Evolutionary conservation across 2,329 filamentous ascomycete genomes (phyloP), one percentile per base, ranked within the genome.

Genomic region (Fusarium agapanthi): DNA sequence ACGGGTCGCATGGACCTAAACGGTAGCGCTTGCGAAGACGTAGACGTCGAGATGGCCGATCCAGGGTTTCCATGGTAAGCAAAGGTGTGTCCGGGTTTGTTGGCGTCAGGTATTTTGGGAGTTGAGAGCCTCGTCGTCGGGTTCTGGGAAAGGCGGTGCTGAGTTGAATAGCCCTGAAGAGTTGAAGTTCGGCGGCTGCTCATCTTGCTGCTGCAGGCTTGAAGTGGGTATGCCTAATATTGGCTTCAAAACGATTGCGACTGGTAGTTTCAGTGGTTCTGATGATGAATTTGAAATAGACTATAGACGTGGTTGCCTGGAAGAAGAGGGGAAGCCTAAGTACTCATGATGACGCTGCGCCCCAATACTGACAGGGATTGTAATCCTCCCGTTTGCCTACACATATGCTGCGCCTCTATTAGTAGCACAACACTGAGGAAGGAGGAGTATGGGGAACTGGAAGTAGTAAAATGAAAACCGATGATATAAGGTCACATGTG

Each of bases 201-300:
- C 30, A 50, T 50, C 30, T 34, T 50, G 12, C 11, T 34, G 2
- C 1, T 3, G 6, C 12, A 2, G 12, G 30, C 11, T 4, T 7
- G 3, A 9, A 20, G 16, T 24, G 5, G 11, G 0, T 34, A 10
- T 20, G 2, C 1, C 4, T 24, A 14, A 4, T 34, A 0, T 14
- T 24, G 2, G 0, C 18, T 10, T 3, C 10, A 5, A 4, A 24
- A 2, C 24, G 7, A 24, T 10, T 6, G 12, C 22, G 16, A 24
- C 8, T 24, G 4, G 24, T 26, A 6, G 7, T 14, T 20, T 0
- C 7, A 16, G 4, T 26, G 24, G 2, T 50, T 12, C 16, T 50
- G 3, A 34, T 9, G 47, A 2, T 10, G 8, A 24, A 10, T 22
- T 20, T 34, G 22, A 20, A 7, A 24, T 24, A 14, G 16, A 20